A percentile compares a stretch with the other conserved stretches of the same genome.
phyloP scores from a whole-genome alignment of 257 asterid species.

The Mentha longifolia region DNA sequence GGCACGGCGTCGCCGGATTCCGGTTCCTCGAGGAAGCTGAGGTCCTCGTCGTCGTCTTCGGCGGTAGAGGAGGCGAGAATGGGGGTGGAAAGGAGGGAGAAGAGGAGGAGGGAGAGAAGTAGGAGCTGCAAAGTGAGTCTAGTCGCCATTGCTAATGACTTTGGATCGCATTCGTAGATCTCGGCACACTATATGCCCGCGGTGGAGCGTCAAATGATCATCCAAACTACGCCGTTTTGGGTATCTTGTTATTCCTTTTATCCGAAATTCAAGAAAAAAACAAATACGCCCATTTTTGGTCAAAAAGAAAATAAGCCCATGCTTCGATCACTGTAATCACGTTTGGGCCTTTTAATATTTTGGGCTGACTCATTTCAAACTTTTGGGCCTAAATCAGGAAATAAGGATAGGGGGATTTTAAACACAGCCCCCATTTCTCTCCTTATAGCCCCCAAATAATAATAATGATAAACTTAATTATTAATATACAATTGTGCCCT shows the following conservation, averaged over 20 bases:
- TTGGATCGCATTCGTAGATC: conserved; percentile 26
- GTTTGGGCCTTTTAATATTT: neutral
- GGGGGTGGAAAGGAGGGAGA: conserved; percentile 39
- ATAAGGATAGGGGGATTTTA: too few relatives aligned
- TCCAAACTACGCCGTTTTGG: neutral
- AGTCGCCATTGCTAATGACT: conserved; percentile 42
- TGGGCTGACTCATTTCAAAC: neutral
- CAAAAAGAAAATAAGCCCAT: too few relatives aligned
- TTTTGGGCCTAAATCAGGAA: too few relatives aligned
- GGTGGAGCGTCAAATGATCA: neutral
- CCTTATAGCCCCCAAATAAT: too few relatives aligned
- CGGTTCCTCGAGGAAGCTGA: conserved; percentile 56
- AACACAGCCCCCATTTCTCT: too few relatives aligned
- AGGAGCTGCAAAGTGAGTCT: conserved; percentile 33
- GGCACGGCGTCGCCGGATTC: conserved; percentile 36
- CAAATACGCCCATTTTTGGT: too few relatives aligned
- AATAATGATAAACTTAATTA: too few relatives aligned
- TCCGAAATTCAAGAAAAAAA: too few relatives aligned
- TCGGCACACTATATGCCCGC: conserved; percentile 6
- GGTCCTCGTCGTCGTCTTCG: conserved; percentile 59
- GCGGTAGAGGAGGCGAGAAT: conserved; percentile 34
- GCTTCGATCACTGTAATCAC: too few relatives aligned
- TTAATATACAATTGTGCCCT: too few relatives aligned
- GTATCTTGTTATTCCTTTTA: neutral
- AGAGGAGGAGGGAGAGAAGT: conserved; percentile 39